phyloP scores from a whole-genome alignment of 73 alveolate species.

The Stentor coeruleus region DNA sequence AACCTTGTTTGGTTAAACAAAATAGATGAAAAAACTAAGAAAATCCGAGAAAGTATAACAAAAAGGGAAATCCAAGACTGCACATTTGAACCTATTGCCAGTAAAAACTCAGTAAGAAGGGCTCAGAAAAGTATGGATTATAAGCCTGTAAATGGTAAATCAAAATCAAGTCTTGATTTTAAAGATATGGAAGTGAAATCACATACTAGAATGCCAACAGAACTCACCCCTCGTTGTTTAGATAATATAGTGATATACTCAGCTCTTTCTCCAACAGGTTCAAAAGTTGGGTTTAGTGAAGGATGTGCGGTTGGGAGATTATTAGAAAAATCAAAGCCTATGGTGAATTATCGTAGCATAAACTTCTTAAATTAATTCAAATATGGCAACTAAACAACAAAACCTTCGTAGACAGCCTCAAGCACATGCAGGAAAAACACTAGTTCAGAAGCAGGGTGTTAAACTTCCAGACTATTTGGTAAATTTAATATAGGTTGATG shows the following conservation, averaged over 20 bases:
- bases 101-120: background rate
- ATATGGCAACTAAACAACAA: background rate
- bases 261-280: background rate
- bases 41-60: background rate
- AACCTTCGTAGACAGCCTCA: background rate
- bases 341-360: background rate
- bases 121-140: too few species aligned
- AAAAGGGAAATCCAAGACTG: background rate
- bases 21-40: background rate
- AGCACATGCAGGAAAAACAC: background rate
- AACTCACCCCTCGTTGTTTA: background rate
- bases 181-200: background rate
- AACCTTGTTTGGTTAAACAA: background rate
- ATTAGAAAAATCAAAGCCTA: background rate
- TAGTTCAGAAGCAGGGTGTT: background rate
- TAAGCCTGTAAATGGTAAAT: background rate
- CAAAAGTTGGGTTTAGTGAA: background rate
- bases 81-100: background rate
- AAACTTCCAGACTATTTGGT: conserved; percentile 3
- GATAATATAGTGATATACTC: background rate
- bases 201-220: too few species aligned
- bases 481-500: too few species aligned
- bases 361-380: background rate
- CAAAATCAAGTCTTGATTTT: background rate
- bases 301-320: background rate